These are phyloP conservation scores for Fagus crenata DNA, from an alignment of 306 rosid genomes.

Conservation along the genomic window DNA sequence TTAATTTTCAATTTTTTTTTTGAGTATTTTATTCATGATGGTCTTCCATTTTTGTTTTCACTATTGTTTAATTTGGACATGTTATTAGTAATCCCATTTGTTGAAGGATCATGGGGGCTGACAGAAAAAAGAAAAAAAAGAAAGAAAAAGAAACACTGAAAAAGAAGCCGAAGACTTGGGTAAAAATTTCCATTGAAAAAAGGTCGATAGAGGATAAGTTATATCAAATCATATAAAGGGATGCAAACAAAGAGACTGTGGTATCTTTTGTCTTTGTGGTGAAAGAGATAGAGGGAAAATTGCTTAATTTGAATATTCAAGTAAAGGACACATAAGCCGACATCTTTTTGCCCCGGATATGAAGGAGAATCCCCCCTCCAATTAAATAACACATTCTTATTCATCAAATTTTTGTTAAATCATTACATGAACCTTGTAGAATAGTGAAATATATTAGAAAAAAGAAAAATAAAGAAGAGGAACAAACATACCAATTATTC, in stretches of 20 bases:
- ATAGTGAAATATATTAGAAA: too few species aligned
- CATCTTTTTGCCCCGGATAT: conserved; percentile 18
- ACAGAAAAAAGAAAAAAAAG: not conserved
- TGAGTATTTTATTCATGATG: not conserved
- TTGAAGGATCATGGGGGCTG: not conserved
- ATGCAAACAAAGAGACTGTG: conserved; percentile 31
- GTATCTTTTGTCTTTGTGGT: conserved; percentile 37
- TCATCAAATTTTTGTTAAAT: not conserved
- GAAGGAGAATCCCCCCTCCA: conserved; percentile 9
- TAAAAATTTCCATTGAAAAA: conserved; percentile 3
- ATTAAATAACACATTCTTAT: too few species aligned
- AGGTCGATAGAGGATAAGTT: conserved; percentile 36
- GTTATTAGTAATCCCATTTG: not conserved
- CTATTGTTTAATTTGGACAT: not conserved
- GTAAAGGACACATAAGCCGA: conserved; percentile 27
- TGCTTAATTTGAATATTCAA: conserved; percentile 32
- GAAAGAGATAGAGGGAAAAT: conserved; percentile 39
- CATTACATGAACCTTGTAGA: not conserved
- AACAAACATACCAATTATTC: not conserved
- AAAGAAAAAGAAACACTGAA: not conserved
- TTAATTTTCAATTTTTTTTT: not conserved
- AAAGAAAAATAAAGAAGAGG: not conserved
- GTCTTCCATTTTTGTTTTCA: not conserved
- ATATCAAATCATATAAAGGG: conserved; percentile 33
- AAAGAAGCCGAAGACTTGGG: not conserved